These are phyloP conservation scores for Durotheca rogersii DNA, from an alignment of 495 filamentous ascomycete genomes.

Conservation along the genomic window DNA sequence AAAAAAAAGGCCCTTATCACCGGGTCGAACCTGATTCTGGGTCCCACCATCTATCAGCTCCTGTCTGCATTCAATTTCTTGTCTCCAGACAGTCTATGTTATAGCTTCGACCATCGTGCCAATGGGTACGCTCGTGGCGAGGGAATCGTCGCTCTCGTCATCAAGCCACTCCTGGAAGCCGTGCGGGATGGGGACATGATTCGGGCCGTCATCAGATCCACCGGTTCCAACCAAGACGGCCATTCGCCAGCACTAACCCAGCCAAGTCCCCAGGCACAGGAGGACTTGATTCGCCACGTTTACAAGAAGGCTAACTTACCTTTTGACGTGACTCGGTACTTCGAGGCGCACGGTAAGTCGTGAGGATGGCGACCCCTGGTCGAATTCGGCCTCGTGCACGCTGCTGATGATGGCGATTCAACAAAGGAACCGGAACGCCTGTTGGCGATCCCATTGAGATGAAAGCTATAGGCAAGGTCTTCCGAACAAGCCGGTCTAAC, in stretches of 20 bases:
- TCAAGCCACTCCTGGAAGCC: conserved; percentile 57
- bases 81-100: conserved; percentile 42
- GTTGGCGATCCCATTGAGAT: conserved; percentile 59
- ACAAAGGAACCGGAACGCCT: conserved; percentile 52
- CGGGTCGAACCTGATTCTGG: conserved; percentile 48
- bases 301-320: conserved; percentile 50
- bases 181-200: conserved; percentile 52
- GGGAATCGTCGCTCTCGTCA: conserved; percentile 49
- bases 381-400: no score
- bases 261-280: conserved; percentile 54
- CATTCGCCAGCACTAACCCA: conserved; percentile 52
- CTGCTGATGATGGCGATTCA: no score
- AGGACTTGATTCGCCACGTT: conserved; percentile 45
- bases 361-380: not conserved
- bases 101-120: conserved; percentile 55
- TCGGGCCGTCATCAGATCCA: conserved; percentile 58
- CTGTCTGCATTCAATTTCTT: conserved; percentile 34
- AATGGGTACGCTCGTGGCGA: conserved; percentile 64
- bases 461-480: conserved; percentile 46
- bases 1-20: conserved; percentile 51
- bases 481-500: conserved; percentile 28
- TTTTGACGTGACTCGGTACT: conserved; percentile 45
- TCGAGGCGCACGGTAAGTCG: conserved; percentile 45
- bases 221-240: conserved; percentile 57
- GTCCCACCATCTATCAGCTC: conserved; percentile 33